These are phyloP conservation scores for Fraxinus americana DNA, from an alignment of 257 asterid genomes.

Conservation along the genomic window DNA sequence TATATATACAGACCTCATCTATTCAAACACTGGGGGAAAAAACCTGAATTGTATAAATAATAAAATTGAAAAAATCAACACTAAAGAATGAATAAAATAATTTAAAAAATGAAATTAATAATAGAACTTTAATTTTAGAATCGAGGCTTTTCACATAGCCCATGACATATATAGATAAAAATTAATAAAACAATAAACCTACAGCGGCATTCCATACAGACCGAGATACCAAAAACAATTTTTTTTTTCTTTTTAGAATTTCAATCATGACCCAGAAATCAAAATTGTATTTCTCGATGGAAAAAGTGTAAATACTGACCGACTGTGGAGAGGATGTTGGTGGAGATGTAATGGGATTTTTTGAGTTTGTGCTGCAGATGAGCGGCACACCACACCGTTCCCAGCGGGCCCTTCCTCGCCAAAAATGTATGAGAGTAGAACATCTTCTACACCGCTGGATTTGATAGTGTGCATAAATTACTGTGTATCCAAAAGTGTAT, in stretches of 20 bases:
- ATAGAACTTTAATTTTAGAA: too few species aligned
- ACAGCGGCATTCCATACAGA: not conserved
- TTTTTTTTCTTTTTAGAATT: too few species aligned
- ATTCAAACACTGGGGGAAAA: not conserved
- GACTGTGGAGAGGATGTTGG: conserved; percentile 66
- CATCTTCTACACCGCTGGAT: conserved; percentile 38
- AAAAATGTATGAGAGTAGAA: conserved; percentile 79
- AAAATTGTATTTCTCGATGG: not conserved
- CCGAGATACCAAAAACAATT: not conserved
- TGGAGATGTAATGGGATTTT: conserved; percentile 64
- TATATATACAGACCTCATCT: not conserved
- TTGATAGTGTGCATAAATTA: not conserved
- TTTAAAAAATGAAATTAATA: too few species aligned
- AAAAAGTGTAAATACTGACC: conserved; percentile 40
- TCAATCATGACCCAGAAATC: too few species aligned
- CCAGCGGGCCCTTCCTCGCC: conserved; percentile 86
- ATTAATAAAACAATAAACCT: not conserved
- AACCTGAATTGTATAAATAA: not conserved
- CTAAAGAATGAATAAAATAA: too few species aligned
- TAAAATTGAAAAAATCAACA: too few species aligned
- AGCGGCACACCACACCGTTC: conserved; percentile 97
- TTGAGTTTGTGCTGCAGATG: conserved; percentile 79
- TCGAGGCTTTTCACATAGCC: too few species aligned
- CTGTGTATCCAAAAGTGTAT: not conserved
- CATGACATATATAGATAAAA: not conserved